Evolutionary conservation across 2,329 filamentous ascomycete genomes (phyloP).

Genomic region (Penicillium hordei): DNA sequence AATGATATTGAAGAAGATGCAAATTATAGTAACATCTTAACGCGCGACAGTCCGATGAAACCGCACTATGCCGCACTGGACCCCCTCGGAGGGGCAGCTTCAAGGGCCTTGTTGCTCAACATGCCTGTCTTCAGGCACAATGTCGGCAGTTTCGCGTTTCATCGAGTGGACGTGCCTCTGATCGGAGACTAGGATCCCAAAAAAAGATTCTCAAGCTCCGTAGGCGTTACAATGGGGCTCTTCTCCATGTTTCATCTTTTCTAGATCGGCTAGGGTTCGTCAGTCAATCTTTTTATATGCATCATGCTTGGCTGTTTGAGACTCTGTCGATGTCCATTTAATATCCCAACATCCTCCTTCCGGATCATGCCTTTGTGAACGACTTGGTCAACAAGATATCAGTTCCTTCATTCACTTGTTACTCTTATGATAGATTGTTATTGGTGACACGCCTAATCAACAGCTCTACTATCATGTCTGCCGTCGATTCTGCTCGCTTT

Average conservation of each 20-base stretch:
- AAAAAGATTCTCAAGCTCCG: conserved; percentile 29
- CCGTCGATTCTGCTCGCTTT: conserved; percentile 44
- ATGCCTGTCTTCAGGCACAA: conserved; percentile 17
- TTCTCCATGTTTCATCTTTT: conserved; percentile 43
- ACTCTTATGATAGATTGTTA: conserved; percentile 14
- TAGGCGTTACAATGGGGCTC: conserved; percentile 36
- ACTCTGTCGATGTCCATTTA: conserved; percentile 37
- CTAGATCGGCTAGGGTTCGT: conserved; percentile 29
- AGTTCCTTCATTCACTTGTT: conserved; percentile 21
- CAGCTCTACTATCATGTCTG: conserved; percentile 42
- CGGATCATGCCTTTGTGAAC: conserved; percentile 22
- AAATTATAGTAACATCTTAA: conserved; percentile 44
- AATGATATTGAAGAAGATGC: conserved; percentile 30
- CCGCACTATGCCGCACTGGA: conserved; percentile 24
- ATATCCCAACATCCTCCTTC: conserved; percentile 33
- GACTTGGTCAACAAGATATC: conserved; percentile 8
- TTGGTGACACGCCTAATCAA: conserved; percentile 17
- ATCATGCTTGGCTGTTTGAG: conserved; percentile 21
- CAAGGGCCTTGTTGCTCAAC: conserved; percentile 28
- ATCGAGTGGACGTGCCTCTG: conserved; percentile 20
- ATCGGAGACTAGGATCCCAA: conserved; percentile 29
- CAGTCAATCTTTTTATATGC: conserved; percentile 30
- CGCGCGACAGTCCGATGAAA: conserved; percentile 42
- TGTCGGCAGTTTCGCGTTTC: conserved; percentile 31
- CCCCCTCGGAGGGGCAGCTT: conserved; percentile 21